These are phyloP conservation scores for Zoysia japonica DNA, from an alignment of 176 grass and related monocot species.

Conservation along the genomic window DNA sequence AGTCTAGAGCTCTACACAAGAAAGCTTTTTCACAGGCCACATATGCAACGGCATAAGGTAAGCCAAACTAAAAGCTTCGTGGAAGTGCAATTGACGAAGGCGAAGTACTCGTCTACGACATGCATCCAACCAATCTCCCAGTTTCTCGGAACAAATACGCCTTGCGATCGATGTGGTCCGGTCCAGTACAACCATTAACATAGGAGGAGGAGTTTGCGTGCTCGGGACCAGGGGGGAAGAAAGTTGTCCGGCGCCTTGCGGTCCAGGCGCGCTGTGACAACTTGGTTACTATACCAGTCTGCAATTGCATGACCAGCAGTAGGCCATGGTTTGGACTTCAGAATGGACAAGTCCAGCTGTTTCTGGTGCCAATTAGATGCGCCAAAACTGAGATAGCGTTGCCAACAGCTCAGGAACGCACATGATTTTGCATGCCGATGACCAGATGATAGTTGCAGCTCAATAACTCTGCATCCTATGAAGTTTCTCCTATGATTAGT, in stretches of 20 bases:
- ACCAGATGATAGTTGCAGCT: background rate
- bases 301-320: background rate
- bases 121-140: conserved; percentile 30
- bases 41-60: background rate
- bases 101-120: conserved; percentile 13
- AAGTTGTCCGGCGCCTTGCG: background rate
- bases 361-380: background rate
- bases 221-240: background rate
- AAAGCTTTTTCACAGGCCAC: background rate
- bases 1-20: background rate
- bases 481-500: background rate
- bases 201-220: background rate
- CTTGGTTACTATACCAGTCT: background rate
- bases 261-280: background rate
- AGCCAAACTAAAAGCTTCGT: background rate
- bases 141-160: conserved; percentile 18
- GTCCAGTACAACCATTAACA: conserved; percentile 4
- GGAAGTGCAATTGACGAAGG: background rate
- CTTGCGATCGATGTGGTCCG: background rate
- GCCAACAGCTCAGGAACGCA: background rate
- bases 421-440: background rate
- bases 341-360: background rate
- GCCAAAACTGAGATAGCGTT: background rate
- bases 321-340: background rate
- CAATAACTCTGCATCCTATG: background rate